phyloP scores from a whole-genome alignment of 495 filamentous ascomycete species.

The Penicillium bovifimosum region DNA sequence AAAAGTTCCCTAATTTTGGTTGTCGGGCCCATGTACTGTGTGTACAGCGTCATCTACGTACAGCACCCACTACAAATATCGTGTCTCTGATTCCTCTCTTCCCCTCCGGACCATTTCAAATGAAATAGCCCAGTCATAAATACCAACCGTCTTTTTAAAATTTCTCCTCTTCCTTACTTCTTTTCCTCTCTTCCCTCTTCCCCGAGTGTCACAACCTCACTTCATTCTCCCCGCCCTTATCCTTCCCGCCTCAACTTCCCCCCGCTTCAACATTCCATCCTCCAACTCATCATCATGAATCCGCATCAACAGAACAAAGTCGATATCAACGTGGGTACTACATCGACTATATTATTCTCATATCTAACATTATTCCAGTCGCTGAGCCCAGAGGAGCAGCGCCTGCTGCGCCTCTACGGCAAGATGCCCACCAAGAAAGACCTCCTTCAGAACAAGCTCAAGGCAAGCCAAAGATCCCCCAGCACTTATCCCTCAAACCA shows the following conservation, averaged over 20 bases:
- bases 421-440: constrained; percentile 95
- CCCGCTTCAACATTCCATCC: constrained; percentile 1
- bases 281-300: constrained; percentile 62
- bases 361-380: constrained; percentile 49
- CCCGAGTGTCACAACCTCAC: constrained; percentile 1
- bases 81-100: neutral
- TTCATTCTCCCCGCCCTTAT: constrained; percentile 6
- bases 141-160: too few relatives aligned
- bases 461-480: constrained; percentile 39
- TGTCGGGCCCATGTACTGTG: too few relatives aligned
- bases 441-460: constrained; percentile 94
- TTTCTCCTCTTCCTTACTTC: neutral
- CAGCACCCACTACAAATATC: too few relatives aligned
- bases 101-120: too few relatives aligned
- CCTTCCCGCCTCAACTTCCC: neutral
- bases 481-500: neutral
- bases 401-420: constrained; percentile 91
- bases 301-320: constrained; percentile 96
- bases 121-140: too few relatives aligned
- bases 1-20: too few relatives aligned
- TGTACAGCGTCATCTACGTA: too few relatives aligned
- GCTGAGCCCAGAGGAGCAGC: constrained; percentile 86
- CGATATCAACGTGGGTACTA: constrained; percentile 75
- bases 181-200: neutral
- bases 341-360: constrained; percentile 2